Percentiles rank a stretch among this genome's conserved stretches.
Conservation (phyloP, 371 early-diverging fungal genomes). For the Choanephora cucurbitarum region DNA sequence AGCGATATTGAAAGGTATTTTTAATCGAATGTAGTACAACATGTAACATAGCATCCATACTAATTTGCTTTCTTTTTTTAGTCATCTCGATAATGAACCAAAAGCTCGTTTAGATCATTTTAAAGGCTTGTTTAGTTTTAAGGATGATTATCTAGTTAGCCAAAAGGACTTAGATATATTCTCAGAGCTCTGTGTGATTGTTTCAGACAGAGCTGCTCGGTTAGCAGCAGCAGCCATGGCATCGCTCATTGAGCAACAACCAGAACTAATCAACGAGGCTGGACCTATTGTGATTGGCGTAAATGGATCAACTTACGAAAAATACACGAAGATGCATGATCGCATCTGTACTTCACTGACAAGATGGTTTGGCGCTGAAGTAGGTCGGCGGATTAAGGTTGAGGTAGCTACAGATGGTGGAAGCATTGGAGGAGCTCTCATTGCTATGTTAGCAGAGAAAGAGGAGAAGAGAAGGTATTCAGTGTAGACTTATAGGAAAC, state of each 20-base stretch:
- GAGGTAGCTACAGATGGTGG: constrained; percentile 51
- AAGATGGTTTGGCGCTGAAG: constrained; percentile 35
- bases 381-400: constrained; percentile 30
- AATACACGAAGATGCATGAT: constrained; percentile 45
- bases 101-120: constrained; percentile 19
- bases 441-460: constrained; percentile 43
- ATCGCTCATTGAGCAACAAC: constrained; percentile 46
- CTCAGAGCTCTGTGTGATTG: constrained; percentile 67
- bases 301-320: constrained; percentile 74
- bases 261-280: constrained; percentile 40
- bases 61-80: constrained; percentile 7
- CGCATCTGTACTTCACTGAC: constrained; percentile 36
- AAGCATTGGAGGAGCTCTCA: constrained; percentile 48
- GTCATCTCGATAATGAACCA: constrained; percentile 9
- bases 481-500: not conserved
- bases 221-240: constrained; percentile 71
- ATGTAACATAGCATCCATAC: constrained; percentile 3
- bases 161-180: constrained; percentile 22
- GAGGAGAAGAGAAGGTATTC: constrained; percentile 10
- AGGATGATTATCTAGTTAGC: constrained; percentile 15
- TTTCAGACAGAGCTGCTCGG: constrained; percentile 86
- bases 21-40: not conserved
- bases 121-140: constrained; percentile 16
- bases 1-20: constrained; percentile 43
- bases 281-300: constrained; percentile 50